Conservation (phyloP, 1,284 basidiomycete genomes). For the Ceratobasidium sp. region DNA sequence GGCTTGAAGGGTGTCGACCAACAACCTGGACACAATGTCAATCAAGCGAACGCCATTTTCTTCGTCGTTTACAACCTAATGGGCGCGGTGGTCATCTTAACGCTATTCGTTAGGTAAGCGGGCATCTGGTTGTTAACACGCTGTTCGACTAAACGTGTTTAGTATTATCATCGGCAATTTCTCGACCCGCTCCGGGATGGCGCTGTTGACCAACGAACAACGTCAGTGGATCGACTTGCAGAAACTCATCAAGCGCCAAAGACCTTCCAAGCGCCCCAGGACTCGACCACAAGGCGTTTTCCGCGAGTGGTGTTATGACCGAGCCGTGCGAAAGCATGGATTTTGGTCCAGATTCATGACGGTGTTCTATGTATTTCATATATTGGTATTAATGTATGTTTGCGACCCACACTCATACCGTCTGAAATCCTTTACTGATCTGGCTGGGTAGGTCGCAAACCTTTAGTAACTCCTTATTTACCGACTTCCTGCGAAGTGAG, state of each 20-base stretch:
- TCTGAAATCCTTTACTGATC: neutral
- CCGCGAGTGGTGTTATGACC: slow-evolving; percentile 91
- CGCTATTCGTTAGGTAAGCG: slow-evolving; percentile 85
- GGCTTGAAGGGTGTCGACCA: slow-evolving; percentile 77
- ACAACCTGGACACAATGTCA: slow-evolving; percentile 79
- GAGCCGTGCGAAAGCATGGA: slow-evolving; percentile 91
- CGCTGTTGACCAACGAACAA: slow-evolving; percentile 88
- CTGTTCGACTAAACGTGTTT: slow-evolving; percentile 51
- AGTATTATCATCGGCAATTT: slow-evolving; percentile 98
- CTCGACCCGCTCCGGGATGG: slow-evolving; percentile 84
- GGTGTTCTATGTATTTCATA: slow-evolving; percentile 84
- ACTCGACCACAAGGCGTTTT: slow-evolving; percentile 68
- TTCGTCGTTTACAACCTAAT: slow-evolving; percentile 94
- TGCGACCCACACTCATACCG: slow-evolving; percentile 8
- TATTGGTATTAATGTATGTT: slow-evolving; percentile 82
- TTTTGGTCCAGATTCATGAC: slow-evolving; percentile 94
- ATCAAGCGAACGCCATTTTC: slow-evolving; percentile 89
- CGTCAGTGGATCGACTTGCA: slow-evolving; percentile 95
- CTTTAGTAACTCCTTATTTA: slow-evolving; percentile 69
- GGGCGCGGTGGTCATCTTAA: slow-evolving; percentile 90
- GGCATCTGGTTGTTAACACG: neutral
- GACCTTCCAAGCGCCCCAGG: slow-evolving; percentile 85
- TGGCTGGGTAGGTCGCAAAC: slow-evolving; percentile 79
- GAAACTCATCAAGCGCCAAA: slow-evolving; percentile 88
- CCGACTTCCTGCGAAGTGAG: slow-evolving; percentile 78